Evolutionary conservation across 768 basidiomycete species (phyloP).

Genomic region (Termitomyces eurrhizus): DNA sequence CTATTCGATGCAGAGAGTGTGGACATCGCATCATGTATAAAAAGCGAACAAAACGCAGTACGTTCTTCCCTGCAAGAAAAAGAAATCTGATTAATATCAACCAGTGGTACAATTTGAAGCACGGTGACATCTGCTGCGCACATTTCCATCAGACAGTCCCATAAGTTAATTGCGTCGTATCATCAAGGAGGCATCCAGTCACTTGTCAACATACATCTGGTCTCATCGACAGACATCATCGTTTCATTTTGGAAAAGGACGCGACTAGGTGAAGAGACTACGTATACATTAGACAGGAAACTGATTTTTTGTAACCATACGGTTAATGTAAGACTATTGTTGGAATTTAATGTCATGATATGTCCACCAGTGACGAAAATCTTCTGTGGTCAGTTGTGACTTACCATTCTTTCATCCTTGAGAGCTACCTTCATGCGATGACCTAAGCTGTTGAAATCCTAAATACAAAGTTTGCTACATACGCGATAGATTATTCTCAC

Average conservation of each 20-base stretch:
- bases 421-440: conserved; percentile 32
- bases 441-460: conserved; percentile 29
- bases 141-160: not conserved
- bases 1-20: conserved; percentile 94
- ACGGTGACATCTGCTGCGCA: conserved; percentile 38
- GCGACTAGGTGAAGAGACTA: not conserved
- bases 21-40: conserved; percentile 99
- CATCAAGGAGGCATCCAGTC: not conserved
- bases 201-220: not conserved
- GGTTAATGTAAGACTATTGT: not conserved
- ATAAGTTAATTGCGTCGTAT: not conserved
- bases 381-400: too few species aligned
- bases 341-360: conserved; percentile 22
- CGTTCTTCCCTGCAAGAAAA: conserved; percentile 26
- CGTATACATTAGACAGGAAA: not conserved
- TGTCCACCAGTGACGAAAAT: conserved; percentile 34
- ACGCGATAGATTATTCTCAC: conserved; percentile 38
- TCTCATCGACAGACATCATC: not conserved
- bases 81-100: not conserved
- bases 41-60: conserved; percentile 91
- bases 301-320: conserved; percentile 1
- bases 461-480: not conserved
- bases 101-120: conserved; percentile 86
- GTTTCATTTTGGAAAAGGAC: not conserved
- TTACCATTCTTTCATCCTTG: too few species aligned